Evolutionary conservation across 805 yeast species (phyloP).

Genomic region (Ogataea pini): DNA sequence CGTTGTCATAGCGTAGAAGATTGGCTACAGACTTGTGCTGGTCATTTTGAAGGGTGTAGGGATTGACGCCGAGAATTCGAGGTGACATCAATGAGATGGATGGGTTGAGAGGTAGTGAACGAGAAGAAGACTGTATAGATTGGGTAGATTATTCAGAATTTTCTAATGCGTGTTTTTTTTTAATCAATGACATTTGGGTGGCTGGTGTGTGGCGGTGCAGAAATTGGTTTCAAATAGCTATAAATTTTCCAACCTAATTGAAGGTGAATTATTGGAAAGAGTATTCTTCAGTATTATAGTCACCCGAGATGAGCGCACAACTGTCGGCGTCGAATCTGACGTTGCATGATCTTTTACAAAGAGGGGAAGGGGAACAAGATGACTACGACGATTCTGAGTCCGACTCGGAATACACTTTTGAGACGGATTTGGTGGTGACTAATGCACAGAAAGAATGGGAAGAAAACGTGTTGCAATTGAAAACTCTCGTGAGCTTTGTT

Average conservation of each 20-base stretch:
- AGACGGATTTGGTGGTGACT: constrained; percentile 28
- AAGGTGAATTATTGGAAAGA: too few species aligned
- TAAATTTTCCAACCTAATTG: too few species aligned
- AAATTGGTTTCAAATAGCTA: too few species aligned
- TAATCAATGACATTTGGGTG: too few species aligned
- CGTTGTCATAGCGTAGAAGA: constrained; percentile 13
- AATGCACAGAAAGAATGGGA: constrained; percentile 75
- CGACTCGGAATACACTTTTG: constrained; percentile 33
- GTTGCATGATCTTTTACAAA: constrained; percentile 13
- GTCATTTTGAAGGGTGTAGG: constrained; percentile 2
- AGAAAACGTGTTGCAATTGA: constrained; percentile 60
- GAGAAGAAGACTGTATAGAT: too few species aligned
- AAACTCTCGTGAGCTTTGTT: constrained; percentile 57
- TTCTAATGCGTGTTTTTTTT: too few species aligned
- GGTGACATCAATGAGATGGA: too few species aligned
- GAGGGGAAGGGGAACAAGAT: constrained; percentile 2
- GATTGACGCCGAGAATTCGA: constrained; percentile 15
- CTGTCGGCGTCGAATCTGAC: constrained; percentile 16
- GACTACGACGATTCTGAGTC: constrained; percentile 17
- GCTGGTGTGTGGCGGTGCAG: too few species aligned
- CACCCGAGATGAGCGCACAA: constrained; percentile 8
- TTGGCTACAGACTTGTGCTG: constrained; percentile 7
- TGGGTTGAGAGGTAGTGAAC: too few species aligned
- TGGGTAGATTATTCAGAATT: too few species aligned
- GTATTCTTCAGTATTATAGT: too few species aligned